Percentiles rank a stretch among this genome's conserved stretches.
These are phyloP conservation scores for Macrolepiota dolichaula DNA, from an alignment of 768 basidiomycete species.

Conservation along the genomic window DNA sequence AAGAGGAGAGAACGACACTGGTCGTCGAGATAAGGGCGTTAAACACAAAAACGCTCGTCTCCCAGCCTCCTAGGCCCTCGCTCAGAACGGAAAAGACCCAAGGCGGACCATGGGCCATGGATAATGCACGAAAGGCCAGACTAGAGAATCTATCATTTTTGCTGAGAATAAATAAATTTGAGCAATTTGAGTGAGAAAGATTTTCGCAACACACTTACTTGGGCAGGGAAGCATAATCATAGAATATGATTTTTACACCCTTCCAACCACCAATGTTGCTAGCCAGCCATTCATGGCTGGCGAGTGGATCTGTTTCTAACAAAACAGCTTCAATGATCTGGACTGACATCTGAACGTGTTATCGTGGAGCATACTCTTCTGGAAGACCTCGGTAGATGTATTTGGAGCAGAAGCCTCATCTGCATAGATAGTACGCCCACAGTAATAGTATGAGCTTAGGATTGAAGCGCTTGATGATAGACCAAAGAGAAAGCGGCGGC, in stretches of 20 bases:
- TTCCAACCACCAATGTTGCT: neutral
- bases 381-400: neutral
- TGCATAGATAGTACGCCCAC: neutral
- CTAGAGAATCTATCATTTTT: constrained; percentile 1
- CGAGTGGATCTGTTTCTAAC: neutral
- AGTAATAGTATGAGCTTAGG: neutral
- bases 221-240: constrained; percentile 1
- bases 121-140: neutral
- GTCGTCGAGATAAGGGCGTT: neutral
- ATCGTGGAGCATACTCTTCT: neutral
- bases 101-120: neutral
- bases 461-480: neutral
- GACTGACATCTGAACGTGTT: no score
- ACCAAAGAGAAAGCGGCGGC: neutral
- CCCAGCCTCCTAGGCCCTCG: constrained; percentile 7
- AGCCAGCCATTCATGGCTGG: neutral
- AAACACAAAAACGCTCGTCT: constrained; percentile 1
- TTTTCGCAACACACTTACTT: neutral
- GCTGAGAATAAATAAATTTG: neutral
- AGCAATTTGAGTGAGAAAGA: no score
- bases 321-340: neutral
- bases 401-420: neutral
- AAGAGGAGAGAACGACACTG: neutral
- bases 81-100: neutral
- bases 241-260: neutral